Evolutionary conservation across 305 asterid species (phyloP).

Genomic region (Solanum hybrid): DNA sequence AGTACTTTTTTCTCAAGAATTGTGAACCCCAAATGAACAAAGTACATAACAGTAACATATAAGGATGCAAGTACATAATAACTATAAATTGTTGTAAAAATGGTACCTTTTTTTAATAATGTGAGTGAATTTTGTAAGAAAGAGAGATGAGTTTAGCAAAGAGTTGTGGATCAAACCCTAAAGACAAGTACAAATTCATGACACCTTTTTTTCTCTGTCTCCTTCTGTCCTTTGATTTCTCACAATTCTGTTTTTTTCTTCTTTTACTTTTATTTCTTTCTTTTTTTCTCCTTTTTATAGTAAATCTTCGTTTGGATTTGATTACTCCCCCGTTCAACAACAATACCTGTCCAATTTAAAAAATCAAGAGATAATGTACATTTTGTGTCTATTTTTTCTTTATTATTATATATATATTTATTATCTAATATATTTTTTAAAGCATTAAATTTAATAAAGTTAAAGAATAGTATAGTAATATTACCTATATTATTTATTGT

Average conservation of each 20-base stretch:
- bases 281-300: background rate
- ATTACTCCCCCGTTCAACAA: background rate
- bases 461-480: too few relatives aligned
- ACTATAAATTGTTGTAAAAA: background rate
- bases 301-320: background rate
- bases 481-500: too few relatives aligned
- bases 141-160: background rate
- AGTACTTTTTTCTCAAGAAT: background rate
- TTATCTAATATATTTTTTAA: too few relatives aligned
- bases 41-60: background rate
- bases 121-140: background rate
- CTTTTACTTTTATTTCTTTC: background rate
- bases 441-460: too few relatives aligned
- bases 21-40: background rate
- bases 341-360: too few relatives aligned
- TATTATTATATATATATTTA: too few relatives aligned
- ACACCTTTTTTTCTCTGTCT: background rate
- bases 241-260: background rate
- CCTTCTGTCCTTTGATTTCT: background rate
- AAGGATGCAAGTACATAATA: background rate
- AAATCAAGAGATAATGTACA: too few relatives aligned
- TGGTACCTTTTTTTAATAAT: background rate
- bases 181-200: slow-evolving; percentile 14
- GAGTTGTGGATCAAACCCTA: slow-evolving; percentile 28
- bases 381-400: too few relatives aligned